A percentile compares a stretch with the other conserved stretches of the same genome.
Evolutionary conservation across 805 yeast genomes (phyloP).

Genomic region (Saturnispora gosingensis): DNA sequence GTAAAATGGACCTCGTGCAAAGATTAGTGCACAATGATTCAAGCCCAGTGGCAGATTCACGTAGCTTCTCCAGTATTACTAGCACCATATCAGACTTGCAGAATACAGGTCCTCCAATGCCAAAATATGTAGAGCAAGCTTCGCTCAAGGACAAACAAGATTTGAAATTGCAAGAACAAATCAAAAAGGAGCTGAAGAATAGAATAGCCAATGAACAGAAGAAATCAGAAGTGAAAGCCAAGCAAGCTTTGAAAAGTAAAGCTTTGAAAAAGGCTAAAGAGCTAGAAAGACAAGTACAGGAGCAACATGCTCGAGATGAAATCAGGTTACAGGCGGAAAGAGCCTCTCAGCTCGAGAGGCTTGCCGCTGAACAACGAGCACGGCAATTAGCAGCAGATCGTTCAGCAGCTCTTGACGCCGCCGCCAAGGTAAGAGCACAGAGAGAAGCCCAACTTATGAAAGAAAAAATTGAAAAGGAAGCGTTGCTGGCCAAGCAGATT

Average conservation of each 20-base stretch:
- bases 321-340: conserved; percentile 3
- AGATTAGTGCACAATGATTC: conserved; percentile 18
- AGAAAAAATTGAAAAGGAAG: not conserved
- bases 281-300: conserved; percentile 1
- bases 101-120: not conserved
- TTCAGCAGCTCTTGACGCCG: not conserved
- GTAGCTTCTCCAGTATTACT: not conserved
- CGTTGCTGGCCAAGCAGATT: not conserved
- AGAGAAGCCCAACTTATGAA: not conserved
- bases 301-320: conserved; percentile 5
- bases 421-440: not conserved
- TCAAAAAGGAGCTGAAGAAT: conserved; percentile 1
- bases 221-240: not conserved
- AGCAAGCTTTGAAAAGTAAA: not conserved
- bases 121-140: not conserved
- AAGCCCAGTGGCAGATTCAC: conserved; percentile 6
- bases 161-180: not conserved
- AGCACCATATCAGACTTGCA: not conserved
- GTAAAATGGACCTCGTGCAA: conserved; percentile 46
- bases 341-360: not conserved
- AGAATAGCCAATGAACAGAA: conserved; percentile 4
- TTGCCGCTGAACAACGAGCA: not conserved
- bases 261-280: conserved; percentile 3
- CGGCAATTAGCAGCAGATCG: not conserved
- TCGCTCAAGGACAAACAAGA: conserved; percentile 3